These are phyloP conservation scores for Coprinopsis cinerea DNA, from an alignment of 768 basidiomycete genomes.

Conservation along the genomic window DNA sequence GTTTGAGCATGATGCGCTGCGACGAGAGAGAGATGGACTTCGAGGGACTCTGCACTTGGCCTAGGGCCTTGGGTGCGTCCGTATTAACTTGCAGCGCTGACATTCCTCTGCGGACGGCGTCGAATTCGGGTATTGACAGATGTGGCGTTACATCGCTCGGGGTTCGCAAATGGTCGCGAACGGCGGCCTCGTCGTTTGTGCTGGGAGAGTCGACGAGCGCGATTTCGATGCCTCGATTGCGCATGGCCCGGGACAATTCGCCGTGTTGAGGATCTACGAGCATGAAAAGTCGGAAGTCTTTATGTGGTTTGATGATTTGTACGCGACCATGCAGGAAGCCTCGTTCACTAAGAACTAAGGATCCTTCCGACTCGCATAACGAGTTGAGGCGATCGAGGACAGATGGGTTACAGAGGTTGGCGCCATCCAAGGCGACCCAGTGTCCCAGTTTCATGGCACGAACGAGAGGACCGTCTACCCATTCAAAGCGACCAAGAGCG, in stretches of 20 bases:
- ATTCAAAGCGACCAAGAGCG: constrained; percentile 66
- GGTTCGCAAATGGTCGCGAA: constrained; percentile 47
- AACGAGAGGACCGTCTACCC: constrained; percentile 92
- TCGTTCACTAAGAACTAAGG: constrained; percentile 81
- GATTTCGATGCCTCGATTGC: constrained; percentile 92
- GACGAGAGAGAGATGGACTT: constrained; percentile 23
- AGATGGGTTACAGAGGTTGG: constrained; percentile 92
- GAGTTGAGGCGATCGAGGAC: constrained; percentile 96
- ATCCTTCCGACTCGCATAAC: constrained; percentile 84
- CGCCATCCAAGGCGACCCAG: constrained; percentile 89
- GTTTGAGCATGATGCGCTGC: neutral
- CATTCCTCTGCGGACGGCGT: constrained; percentile 32
- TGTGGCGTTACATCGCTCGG: constrained; percentile 21
- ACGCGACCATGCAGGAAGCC: constrained; percentile 76
- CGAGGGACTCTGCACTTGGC: constrained; percentile 44
- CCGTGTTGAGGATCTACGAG: constrained; percentile 85
- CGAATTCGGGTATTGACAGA: constrained; percentile 19
- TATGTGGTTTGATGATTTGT: constrained; percentile 74
- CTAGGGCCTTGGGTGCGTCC: constrained; percentile 27
- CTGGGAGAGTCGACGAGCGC: constrained; percentile 35
- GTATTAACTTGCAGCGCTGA: neutral
- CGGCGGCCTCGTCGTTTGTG: constrained; percentile 40
- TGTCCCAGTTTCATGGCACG: constrained; percentile 79
- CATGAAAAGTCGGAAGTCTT: constrained; percentile 91
- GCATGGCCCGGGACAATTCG: constrained; percentile 96